Base-by-base conservation (phyloP, 2,329 filamentous ascomycete species). In the Fusarium incarnatum region DNA sequence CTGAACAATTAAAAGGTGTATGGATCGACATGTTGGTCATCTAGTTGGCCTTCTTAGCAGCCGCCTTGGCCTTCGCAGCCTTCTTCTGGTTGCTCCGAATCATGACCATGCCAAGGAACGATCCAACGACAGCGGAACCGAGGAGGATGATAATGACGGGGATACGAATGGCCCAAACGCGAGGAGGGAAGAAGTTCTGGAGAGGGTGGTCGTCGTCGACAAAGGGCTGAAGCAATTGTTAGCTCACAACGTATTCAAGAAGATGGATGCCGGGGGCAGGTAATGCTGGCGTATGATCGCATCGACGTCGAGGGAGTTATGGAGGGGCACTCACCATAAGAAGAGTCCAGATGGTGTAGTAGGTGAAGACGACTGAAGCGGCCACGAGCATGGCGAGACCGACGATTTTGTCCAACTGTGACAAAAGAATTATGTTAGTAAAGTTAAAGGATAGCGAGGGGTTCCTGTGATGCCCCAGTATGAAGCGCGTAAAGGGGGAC, bases 21-120 rank as follows among this genome's bases (percentile, higher is more conserved):
- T 58, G 49, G 55, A 63, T 59, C 66, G 62, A 64, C 48, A 37
- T 42, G 5, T 28, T 50, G 22, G 20, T 47, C 45, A 56, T 75
- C 84, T 86, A 93, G 65, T 91, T 89, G 90, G 97, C 96, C 90
- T 97, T 97, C 86, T 93, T 94, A 32, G 85, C 85, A 22, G 92
- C 91, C 60, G 92, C 91, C 83, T 94, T 94, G 70, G 92, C 92
- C 88, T 98, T 99, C 74, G 94, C 91, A 6, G 94, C 94, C 89
- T 96, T 98, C 89, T 98, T 98, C 81, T 92, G 88, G 86, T 98
- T 98, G 87, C 95, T 98, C 81, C 93, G 90, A 84, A 99, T 98
- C 96, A 99, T 99, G 78, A 99, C 95, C 79, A 97, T 91, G 77
- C 92, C 92, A 74, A 99, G 87, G 86, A 99, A 99, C 65, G 94